These are phyloP conservation scores for Cubamyces sp. DNA, from an alignment of 768 basidiomycete genomes.

Conservation along the genomic window DNA sequence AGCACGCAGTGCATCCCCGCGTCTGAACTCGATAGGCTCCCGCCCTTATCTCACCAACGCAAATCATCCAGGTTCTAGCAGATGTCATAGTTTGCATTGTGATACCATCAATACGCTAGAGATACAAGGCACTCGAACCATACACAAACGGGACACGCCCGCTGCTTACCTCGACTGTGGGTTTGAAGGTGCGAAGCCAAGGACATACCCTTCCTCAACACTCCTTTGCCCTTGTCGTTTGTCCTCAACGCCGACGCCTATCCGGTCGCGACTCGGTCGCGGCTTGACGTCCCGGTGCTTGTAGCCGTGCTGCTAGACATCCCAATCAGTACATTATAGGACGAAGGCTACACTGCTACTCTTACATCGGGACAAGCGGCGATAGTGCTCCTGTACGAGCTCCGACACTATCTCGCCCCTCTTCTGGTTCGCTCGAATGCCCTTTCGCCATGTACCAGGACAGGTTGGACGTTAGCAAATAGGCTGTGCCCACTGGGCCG, in stretches of 20 bases:
- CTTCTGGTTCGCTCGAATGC: not conserved
- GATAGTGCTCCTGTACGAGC: not conserved
- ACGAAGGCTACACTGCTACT: not conserved
- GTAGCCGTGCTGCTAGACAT: too few species aligned
- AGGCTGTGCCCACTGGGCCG: not conserved
- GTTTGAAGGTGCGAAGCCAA: too few species aligned
- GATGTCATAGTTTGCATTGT: too few species aligned
- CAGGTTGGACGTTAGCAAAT: not conserved
- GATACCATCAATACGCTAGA: too few species aligned
- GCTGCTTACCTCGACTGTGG: too few species aligned
- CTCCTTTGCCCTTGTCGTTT: not conserved
- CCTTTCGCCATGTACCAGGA: not conserved
- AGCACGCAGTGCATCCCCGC: too few species aligned
- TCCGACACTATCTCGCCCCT: not conserved
- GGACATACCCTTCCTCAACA: too few species aligned
- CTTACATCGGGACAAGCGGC: not conserved
- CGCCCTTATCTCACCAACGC: too few species aligned
- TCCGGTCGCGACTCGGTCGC: not conserved
- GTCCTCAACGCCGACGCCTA: not conserved
- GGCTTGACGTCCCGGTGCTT: not conserved
- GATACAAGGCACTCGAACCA: too few species aligned
- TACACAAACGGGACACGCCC: too few species aligned
- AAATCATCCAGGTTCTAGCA: too few species aligned
- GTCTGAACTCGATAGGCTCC: too few species aligned
- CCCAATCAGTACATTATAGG: not conserved